Evolutionary conservation across 2,329 filamentous ascomycete species (phyloP).

Genomic region (Conoideocrella luteorostrata): DNA sequence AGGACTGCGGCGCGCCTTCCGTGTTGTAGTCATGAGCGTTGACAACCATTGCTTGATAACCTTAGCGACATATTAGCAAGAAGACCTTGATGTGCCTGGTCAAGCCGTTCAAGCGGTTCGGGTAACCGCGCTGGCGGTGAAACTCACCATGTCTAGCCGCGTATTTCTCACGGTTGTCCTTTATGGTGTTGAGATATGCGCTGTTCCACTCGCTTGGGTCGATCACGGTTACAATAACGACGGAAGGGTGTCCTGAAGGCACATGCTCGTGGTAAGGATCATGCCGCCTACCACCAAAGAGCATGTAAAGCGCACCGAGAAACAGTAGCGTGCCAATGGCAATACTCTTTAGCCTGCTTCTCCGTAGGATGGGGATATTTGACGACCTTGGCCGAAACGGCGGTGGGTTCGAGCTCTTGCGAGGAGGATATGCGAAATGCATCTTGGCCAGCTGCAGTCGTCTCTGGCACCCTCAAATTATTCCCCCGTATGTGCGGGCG

Average conservation of each 20-base stretch:
- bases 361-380: slow-evolving; percentile 47
- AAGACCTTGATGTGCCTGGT: too few relatives aligned
- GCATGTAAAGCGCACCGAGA: slow-evolving; percentile 54
- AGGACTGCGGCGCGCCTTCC: slow-evolving; percentile 51
- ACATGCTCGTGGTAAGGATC: slow-evolving; percentile 28
- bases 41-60: slow-evolving; percentile 80
- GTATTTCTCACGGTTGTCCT: slow-evolving; percentile 78
- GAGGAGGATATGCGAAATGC: slow-evolving; percentile 86
- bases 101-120: too few relatives aligned
- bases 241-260: slow-evolving; percentile 51
- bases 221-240: slow-evolving; percentile 80
- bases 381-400: slow-evolving; percentile 60
- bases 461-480: neutral
- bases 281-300: slow-evolving; percentile 34
- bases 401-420: slow-evolving; percentile 72
- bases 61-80: slow-evolving; percentile 35
- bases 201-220: slow-evolving; percentile 60
- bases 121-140: neutral
- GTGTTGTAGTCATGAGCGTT: slow-evolving; percentile 71
- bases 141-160: slow-evolving; percentile 74
- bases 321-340: slow-evolving; percentile 48
- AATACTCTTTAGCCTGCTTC: slow-evolving; percentile 55
- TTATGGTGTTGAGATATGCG: slow-evolving; percentile 65
- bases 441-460: slow-evolving; percentile 39
- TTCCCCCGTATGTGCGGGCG: neutral